Percentiles rank a stretch among this genome's conserved stretches.
These are phyloP conservation scores for Oryza meridionalis DNA, from an alignment of 176 grass and related monocot species.

Conservation along the genomic window DNA sequence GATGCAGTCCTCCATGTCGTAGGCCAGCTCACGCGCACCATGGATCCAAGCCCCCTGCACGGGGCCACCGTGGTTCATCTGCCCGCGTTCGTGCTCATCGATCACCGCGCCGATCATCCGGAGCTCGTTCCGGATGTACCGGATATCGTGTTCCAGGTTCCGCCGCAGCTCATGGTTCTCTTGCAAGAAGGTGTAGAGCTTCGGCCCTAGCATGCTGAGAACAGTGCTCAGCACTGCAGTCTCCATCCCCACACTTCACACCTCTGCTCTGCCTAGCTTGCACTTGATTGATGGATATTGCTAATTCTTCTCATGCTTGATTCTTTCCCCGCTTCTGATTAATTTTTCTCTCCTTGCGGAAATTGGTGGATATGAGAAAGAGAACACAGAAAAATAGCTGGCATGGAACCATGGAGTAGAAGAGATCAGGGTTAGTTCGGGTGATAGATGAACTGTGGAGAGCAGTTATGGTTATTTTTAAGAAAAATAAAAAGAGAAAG, in stretches of 20 bases:
- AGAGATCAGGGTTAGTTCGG: too few relatives aligned
- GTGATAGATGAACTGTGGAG: too few relatives aligned
- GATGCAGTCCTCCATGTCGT: conserved; percentile 20
- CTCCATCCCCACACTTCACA: neutral
- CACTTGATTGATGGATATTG: neutral
- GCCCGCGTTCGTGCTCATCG: neutral
- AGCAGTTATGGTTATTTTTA: too few relatives aligned
- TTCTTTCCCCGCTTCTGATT: too few relatives aligned
- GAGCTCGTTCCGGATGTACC: neutral
- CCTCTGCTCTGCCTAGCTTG: neutral
- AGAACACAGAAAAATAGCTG: too few relatives aligned
- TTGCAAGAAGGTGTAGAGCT: neutral
- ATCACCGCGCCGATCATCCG: conserved; percentile 5
- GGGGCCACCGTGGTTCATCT: neutral
- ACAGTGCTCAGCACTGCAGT: neutral
- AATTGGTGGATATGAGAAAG: too few relatives aligned
- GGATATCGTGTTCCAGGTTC: neutral
- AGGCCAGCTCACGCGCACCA: neutral
- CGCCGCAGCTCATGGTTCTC: neutral
- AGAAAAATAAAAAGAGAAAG: too few relatives aligned
- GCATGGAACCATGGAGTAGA: too few relatives aligned
- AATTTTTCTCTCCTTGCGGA: too few relatives aligned
- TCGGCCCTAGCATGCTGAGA: neutral
- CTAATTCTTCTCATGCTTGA: too few relatives aligned
- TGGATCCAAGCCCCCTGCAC: conserved; percentile 1